Evolutionary conservation across 2,329 filamentous ascomycete genomes (phyloP).

Genomic region (Paraphaeosphaeria minitans): DNA sequence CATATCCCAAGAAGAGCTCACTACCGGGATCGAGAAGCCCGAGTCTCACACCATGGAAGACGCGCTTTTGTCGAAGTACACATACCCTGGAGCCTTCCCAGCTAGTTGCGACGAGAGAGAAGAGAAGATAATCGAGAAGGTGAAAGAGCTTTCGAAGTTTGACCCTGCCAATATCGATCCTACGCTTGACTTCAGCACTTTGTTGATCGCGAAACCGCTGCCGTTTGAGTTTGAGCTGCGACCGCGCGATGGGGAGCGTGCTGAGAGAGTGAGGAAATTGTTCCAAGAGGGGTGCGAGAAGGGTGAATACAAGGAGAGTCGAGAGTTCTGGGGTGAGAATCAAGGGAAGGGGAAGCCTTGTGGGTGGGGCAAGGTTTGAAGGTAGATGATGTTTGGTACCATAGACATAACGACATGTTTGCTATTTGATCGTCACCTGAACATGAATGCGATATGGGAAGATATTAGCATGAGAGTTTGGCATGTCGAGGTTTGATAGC

Average conservation of each 20-base stretch:
- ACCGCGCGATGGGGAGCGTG: constrained; percentile 42
- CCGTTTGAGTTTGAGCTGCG: constrained; percentile 51
- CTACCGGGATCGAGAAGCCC: constrained; percentile 30
- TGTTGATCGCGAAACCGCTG: constrained; percentile 54
- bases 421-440: background rate
- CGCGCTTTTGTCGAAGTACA: constrained; percentile 31
- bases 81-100: constrained; percentile 30
- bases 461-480: background rate
- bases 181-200: constrained; percentile 51
- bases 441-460: background rate
- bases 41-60: constrained; percentile 28
- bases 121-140: constrained; percentile 23
- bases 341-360: constrained; percentile 39
- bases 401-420: background rate
- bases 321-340: constrained; percentile 48
- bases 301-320: constrained; percentile 46
- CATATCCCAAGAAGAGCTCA: constrained; percentile 45
- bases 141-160: constrained; percentile 28
- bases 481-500: too few relatives aligned
- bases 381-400: background rate
- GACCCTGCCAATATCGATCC: constrained; percentile 43
- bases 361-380: constrained; percentile 45
- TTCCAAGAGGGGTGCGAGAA: constrained; percentile 45
- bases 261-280: constrained; percentile 36
- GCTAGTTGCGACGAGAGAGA: constrained; percentile 8